Evolutionary conservation across 495 filamentous ascomycete species (phyloP).

Genomic region (Umbilicaria muhlenbergii): DNA sequence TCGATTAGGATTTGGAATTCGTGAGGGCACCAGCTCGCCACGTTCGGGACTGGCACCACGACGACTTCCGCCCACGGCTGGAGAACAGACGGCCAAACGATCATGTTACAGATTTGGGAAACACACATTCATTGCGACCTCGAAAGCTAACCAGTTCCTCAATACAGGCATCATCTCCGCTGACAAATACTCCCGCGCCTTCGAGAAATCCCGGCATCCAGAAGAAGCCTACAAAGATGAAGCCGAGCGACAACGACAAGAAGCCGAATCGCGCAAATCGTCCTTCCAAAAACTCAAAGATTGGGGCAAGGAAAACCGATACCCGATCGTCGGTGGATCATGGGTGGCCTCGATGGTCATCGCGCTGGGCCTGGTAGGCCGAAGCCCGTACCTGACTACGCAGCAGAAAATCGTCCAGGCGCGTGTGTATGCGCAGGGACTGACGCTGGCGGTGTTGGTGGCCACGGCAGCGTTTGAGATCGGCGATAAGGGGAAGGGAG

Average conservation of each 20-base stretch:
- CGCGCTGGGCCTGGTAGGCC: constrained; percentile 58
- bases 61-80: too few relatives aligned
- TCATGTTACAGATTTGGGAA: background rate
- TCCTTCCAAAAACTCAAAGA: constrained; percentile 36
- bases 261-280: constrained; percentile 32
- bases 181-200: constrained; percentile 60
- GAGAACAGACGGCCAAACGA: too few relatives aligned
- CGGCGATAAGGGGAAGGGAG: constrained; percentile 57
- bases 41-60: too few relatives aligned
- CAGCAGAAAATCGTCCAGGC: constrained; percentile 94
- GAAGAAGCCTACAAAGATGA: constrained; percentile 51
- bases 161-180: constrained; percentile 55
- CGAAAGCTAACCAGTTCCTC: constrained; percentile 5
- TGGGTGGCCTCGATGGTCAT: constrained; percentile 76
- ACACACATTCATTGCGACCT: background rate
- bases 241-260: constrained; percentile 33
- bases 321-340: constrained; percentile 68
- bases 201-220: constrained; percentile 54
- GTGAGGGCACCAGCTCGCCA: too few relatives aligned
- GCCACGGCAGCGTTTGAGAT: constrained; percentile 84
- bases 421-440: constrained; percentile 91
- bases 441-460: constrained; percentile 78
- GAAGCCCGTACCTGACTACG: constrained; percentile 58
- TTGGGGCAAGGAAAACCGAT: constrained; percentile 66
- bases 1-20: too few relatives aligned